These are phyloP conservation scores for Coniochaeta ligniaria DNA, from an alignment of 2,329 filamentous ascomycete genomes.

Conservation along the genomic window DNA sequence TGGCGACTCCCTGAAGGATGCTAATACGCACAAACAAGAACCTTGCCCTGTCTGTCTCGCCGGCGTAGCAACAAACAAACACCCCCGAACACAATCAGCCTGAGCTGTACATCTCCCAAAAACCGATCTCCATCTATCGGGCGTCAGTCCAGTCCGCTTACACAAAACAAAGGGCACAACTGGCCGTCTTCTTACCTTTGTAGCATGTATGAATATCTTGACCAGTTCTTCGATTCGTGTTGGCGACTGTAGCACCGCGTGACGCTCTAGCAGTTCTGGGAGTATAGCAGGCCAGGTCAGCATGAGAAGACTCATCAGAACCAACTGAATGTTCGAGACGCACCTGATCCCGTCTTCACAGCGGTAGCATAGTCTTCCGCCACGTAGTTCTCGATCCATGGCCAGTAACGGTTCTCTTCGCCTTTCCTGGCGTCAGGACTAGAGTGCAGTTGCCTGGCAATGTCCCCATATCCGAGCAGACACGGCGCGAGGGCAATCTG, in stretches of 20 bases:
- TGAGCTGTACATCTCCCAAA: slow-evolving; percentile 58
- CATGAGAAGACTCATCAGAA: not conserved
- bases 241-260: slow-evolving; percentile 66
- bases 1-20: not conserved
- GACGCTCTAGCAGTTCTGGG: slow-evolving; percentile 65
- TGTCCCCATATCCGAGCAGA: slow-evolving; percentile 78
- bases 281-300: not conserved
- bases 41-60: not conserved
- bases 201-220: slow-evolving; percentile 80
- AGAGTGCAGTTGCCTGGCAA: slow-evolving; percentile 63
- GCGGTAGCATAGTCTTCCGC: slow-evolving; percentile 71
- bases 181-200: slow-evolving; percentile 49
- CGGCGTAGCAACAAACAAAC: not conserved
- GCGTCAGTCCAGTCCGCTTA: not conserved
- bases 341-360: slow-evolving; percentile 63
- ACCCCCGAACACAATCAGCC: slow-evolving; percentile 27
- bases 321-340: slow-evolving; percentile 17
- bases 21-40: not conserved
- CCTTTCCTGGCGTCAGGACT: slow-evolving; percentile 50
- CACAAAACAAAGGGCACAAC: not conserved
- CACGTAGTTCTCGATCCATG: slow-evolving; percentile 87
- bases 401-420: slow-evolving; percentile 67
- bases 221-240: slow-evolving; percentile 74
- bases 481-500: slow-evolving; percentile 83
- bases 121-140: slow-evolving; percentile 53